Conservation (phyloP, 1,284 basidiomycete genomes). For the Neolentinus lepideus region DNA sequence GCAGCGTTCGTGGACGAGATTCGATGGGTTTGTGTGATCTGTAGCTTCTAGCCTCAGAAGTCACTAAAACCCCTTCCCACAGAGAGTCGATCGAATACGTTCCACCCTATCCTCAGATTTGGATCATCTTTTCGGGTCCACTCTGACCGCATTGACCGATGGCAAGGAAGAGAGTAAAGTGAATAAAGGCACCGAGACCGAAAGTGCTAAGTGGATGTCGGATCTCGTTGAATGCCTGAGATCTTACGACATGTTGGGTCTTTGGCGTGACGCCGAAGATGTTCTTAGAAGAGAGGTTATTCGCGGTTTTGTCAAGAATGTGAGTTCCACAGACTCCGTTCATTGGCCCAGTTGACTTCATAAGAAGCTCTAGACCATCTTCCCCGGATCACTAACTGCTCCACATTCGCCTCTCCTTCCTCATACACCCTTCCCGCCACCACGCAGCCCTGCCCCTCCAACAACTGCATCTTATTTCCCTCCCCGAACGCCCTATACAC, state of each 20-base stretch:
- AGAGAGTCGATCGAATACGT: slow-evolving; percentile 80
- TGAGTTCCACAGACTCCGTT: slow-evolving; percentile 19
- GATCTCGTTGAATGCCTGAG: slow-evolving; percentile 75
- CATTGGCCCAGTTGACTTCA: not conserved
- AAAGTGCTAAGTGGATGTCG: slow-evolving; percentile 52
- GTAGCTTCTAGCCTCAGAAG: slow-evolving; percentile 9
- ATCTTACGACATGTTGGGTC: slow-evolving; percentile 75
- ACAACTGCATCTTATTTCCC: not conserved
- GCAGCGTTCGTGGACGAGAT: slow-evolving; percentile 78
- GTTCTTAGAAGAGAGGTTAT: slow-evolving; percentile 69
- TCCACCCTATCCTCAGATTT: slow-evolving; percentile 79
- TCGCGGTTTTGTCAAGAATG: slow-evolving; percentile 71
- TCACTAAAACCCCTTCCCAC: slow-evolving; percentile 10
- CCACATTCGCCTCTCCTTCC: slow-evolving; percentile 72
- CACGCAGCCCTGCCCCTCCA: slow-evolving; percentile 9
- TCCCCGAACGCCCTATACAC: slow-evolving; percentile 55
- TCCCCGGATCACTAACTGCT: slow-evolving; percentile 55
- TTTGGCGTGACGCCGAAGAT: slow-evolving; percentile 84
- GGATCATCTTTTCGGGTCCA: slow-evolving; percentile 67
- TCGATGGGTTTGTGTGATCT: slow-evolving; percentile 68
- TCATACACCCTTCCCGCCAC: slow-evolving; percentile 50
- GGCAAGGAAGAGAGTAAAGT: slow-evolving; percentile 35
- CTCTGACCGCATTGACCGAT: slow-evolving; percentile 40
- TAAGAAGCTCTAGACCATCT: slow-evolving; percentile 49
- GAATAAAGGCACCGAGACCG: slow-evolving; percentile 39